These are phyloP conservation scores for Solanum chiquidenum DNA, from an alignment of 257 asterid species.

Conservation along the genomic window DNA sequence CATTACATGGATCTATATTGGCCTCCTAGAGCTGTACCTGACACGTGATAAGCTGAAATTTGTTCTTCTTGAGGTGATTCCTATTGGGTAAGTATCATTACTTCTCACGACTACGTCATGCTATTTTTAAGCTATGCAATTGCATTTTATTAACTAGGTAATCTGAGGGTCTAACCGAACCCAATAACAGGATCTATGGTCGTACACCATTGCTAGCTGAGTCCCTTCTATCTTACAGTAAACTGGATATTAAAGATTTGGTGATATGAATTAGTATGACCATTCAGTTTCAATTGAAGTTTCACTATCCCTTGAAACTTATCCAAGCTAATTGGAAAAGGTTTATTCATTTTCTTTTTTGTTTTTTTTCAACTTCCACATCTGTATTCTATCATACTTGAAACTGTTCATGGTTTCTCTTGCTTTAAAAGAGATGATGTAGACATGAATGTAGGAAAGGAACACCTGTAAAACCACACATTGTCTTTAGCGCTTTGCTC, in stretches of 20 bases:
- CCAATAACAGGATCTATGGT: neutral
- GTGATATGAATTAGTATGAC: neutral
- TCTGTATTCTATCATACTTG: neutral
- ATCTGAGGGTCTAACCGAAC: neutral
- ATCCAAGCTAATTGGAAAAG: neutral
- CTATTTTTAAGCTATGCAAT: neutral
- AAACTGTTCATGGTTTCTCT: neutral
- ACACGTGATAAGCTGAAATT: constrained; percentile 46
- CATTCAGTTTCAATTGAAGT: neutral
- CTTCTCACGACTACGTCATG: neutral
- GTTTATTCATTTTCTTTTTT: neutral
- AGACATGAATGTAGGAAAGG: neutral
- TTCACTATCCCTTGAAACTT: neutral
- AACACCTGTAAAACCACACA: neutral
- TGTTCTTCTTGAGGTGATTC: constrained; percentile 58
- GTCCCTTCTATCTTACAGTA: neutral
- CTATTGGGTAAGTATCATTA: constrained; percentile 60
- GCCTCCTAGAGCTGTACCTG: constrained; percentile 49
- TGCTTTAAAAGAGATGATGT: neutral
- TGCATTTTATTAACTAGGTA: neutral
- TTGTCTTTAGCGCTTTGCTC: neutral
- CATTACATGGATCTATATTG: constrained; percentile 78
- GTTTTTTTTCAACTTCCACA: neutral
- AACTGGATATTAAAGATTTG: neutral
- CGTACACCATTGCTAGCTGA: neutral